Base-by-base conservation (phyloP, 2,329 filamentous ascomycete species). In the Fusarium lyarnte region DNA sequence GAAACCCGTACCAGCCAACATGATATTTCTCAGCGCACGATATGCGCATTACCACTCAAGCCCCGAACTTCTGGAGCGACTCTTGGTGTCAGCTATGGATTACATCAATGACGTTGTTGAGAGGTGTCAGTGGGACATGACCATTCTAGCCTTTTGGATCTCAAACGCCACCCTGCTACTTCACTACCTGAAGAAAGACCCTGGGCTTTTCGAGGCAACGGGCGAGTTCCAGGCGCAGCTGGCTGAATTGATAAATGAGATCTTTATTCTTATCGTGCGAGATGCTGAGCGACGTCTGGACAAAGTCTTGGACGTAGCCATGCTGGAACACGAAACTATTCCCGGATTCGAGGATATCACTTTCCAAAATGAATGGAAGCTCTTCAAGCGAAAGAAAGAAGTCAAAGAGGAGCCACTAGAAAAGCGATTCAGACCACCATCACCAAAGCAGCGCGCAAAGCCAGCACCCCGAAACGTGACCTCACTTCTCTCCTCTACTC, bases 21-120 rank as follows among this genome's bases (percentile, higher is more conserved):
- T 99, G 80, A 91, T 99, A 39, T 99, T 99, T 79, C 88, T 99
- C 36, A 96, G 94, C 79, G 95, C 96, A 46, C 89, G 96, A 77
- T 99, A 99, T 82, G 96, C 96, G 8, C 94, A 98, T 79, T 99
- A 99, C 77, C 95, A 99, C 82, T 93, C 95, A 51, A 97, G 93
- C 77, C 88, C 89, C 5, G 95, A 98, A 70, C 87, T 99, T 14
- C 85, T 99, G 14, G 91, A 90, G 23, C 92, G 92, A 46, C 88
- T 98, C 31, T 88, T 99, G 21, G 87, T 93, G 31, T 92, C 92
- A 39, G 94, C 96, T 41, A 97, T 97, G 88, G 94, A 97, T 78
- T 96, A 95, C 82, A 98, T 99, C 77, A 98, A 98, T 79, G 92
- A 94, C 66, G 94, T 98, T 35, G 94, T 99, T n/a, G 96, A 98